Percentiles rank a stretch among this genome's conserved stretches.
These are phyloP conservation scores for Pseudocercospora eumusae DNA, from an alignment of 2,329 filamentous ascomycete genomes.

Conservation along the genomic window DNA sequence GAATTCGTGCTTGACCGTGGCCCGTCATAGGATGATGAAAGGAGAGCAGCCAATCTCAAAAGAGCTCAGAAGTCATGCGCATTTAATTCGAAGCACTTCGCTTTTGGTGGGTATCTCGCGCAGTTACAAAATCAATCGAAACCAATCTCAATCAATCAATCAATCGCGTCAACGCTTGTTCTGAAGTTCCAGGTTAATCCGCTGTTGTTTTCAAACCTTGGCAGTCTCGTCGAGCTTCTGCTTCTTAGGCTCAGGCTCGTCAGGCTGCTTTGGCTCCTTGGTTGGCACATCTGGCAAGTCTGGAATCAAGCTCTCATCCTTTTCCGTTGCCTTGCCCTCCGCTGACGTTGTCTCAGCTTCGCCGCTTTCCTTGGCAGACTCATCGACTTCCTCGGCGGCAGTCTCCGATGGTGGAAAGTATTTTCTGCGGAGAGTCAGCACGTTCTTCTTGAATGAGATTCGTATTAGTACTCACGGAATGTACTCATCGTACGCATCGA, in stretches of 20 bases:
- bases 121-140: neutral
- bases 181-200: neutral
- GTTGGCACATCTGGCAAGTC: slow-evolving; percentile 54
- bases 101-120: slow-evolving; percentile 5
- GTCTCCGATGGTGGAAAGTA: slow-evolving; percentile 51
- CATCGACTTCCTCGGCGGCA: slow-evolving; percentile 53
- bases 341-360: slow-evolving; percentile 36
- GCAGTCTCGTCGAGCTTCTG: slow-evolving; percentile 41
- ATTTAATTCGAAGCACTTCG: neutral
- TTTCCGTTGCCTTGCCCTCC: neutral
- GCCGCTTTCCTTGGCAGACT: slow-evolving; percentile 12
- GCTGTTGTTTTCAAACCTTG: slow-evolving; percentile 11
- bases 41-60: too few relatives aligned
- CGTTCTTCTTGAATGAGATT: neutral
- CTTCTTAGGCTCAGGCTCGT: slow-evolving; percentile 51
- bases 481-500: slow-evolving; percentile 66
- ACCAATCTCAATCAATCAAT: neutral
- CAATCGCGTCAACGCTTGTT: neutral
- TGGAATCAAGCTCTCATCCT: slow-evolving; percentile 38
- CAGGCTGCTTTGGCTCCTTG: slow-evolving; percentile 48
- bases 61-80: neutral
- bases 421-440: slow-evolving; percentile 38
- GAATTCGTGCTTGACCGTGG: neutral
- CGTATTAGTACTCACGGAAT: slow-evolving; percentile 66
- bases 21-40: neutral